Evolutionary conservation across 805 yeast genomes (phyloP).

Genomic region (Yarrowia sp.): DNA sequence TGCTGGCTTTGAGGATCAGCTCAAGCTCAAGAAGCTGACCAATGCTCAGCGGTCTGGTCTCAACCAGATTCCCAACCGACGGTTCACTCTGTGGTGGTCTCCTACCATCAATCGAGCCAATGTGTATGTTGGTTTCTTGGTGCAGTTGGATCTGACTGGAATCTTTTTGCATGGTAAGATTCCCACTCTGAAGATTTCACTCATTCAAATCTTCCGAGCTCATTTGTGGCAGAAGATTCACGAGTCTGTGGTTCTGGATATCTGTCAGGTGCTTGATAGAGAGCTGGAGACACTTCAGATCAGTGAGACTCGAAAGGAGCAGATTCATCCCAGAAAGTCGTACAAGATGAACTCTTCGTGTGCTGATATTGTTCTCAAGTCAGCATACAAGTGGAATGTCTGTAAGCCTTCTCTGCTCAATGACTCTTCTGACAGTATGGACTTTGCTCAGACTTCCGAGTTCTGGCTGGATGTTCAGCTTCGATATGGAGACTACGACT

Average conservation of each 20-base stretch:
- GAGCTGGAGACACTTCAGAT: slow-evolving; percentile 81
- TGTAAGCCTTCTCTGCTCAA: slow-evolving; percentile 71
- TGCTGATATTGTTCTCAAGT: slow-evolving; percentile 80
- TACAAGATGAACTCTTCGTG: slow-evolving; percentile 95
- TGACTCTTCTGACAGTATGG: slow-evolving; percentile 64
- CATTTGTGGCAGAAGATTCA: slow-evolving; percentile 99
- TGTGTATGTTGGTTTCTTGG: slow-evolving; percentile 95
- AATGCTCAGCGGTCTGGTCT: slow-evolving; percentile 97
- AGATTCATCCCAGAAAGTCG: slow-evolving; percentile 95
- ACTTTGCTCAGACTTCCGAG: slow-evolving; percentile 56
- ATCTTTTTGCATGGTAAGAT: slow-evolving; percentile 96
- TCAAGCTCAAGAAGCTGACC: slow-evolving; percentile 90
- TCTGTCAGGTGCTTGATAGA: slow-evolving; percentile 87
- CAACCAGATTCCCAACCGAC: slow-evolving; percentile 94
- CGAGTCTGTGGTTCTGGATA: slow-evolving; percentile 88
- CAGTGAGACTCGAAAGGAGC: slow-evolving; percentile 82
- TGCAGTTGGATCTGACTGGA: slow-evolving; percentile 94
- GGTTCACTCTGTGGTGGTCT: slow-evolving; percentile 99
- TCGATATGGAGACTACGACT: slow-evolving; percentile 95
- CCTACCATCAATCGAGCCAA: slow-evolving; percentile 98
- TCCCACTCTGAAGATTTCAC: slow-evolving; percentile 92
- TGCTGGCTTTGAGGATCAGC: slow-evolving; percentile 93
- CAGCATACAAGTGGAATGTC: slow-evolving; percentile 79
- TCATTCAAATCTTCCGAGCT: slow-evolving; percentile 94
- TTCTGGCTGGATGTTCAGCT: slow-evolving; percentile 95